Evolutionary conservation across 2,329 filamentous ascomycete genomes (phyloP), one percentile per base, ranked within the genome.

Genomic region (Nemania serpens): DNA sequence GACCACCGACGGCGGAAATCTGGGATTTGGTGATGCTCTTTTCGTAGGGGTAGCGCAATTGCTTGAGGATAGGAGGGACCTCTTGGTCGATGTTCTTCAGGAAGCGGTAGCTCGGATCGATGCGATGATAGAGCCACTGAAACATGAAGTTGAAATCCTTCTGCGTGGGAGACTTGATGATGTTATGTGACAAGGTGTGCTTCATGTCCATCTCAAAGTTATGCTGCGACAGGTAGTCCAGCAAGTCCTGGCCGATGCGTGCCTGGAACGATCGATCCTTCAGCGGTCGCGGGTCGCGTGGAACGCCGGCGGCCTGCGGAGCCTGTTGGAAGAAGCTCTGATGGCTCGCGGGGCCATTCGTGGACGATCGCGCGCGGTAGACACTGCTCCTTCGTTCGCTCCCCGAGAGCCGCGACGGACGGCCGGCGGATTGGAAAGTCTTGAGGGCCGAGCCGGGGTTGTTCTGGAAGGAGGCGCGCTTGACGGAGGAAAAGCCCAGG

Each of bases 201-300:
- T 96, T 97, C 88, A 96, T 97, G 69, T 98, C 93, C 84, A 97
- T 88, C 76, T 99, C 95, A 71, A 98, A 99, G 73, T 97, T 97
- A 75, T 97, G 89, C 59, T 93, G 88, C 0, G 91, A 88, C 73
- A 99, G 84, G 73, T 96, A 99, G 68, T 99, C 95, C 67, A 96
- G 79, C 57, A 99, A 78, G 71, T 99, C 93, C 69, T 95, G 90
- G 7, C 90, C 91, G 75, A 99, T 93, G 58, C 89, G 87, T 33
- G 87, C 83, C 73, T 96, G 91, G 68, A 90, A 96, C 20, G 84
- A 83, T 39, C 91, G 83, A 72, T 98, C 92, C 72, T 89, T 91
- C 55, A 98, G 80, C 13, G 93, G 91, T 58, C 96, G 86, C 1
- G 95, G 94, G 72, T 99, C 96, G 63, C 88, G 85, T 1, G 93